These are phyloP conservation scores for Endotrypanum monterogeii DNA, from an alignment of 208 protist genomes.

Conservation along the genomic window DNA sequence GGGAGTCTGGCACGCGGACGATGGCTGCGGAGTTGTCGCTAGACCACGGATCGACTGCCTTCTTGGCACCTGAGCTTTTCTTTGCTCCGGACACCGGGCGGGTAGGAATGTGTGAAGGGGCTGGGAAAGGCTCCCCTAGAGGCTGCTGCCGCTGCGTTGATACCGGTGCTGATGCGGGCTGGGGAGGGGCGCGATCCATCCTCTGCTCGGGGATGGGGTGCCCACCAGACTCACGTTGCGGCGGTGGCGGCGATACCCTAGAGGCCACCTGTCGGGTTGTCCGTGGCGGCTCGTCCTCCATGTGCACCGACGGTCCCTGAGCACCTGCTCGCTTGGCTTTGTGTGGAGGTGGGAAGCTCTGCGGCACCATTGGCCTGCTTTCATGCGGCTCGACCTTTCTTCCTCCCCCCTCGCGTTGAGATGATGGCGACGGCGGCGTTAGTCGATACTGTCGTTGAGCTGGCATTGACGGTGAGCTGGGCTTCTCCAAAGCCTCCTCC, in stretches of 20 bases:
- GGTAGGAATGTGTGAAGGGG: too few relatives aligned
- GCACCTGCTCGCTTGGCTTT: background rate
- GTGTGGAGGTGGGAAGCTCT: background rate
- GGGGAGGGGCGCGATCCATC: background rate
- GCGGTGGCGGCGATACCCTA: background rate
- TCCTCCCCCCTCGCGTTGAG: conserved; percentile 3
- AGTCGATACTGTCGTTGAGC: background rate
- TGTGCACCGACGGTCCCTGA: background rate
- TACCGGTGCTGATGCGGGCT: background rate
- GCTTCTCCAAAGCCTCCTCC: background rate
- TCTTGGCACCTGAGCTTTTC: background rate
- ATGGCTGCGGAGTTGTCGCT: background rate
- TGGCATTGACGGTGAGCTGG: background rate
- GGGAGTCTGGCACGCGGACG: background rate
- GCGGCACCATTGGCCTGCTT: background rate
- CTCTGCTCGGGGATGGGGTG: background rate
- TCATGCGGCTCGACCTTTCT: conserved; percentile 9
- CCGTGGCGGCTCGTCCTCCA: background rate
- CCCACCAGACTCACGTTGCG: background rate
- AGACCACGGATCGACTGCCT: background rate
- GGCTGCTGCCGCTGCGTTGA: background rate
- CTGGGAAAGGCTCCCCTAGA: too few relatives aligned
- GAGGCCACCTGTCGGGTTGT: background rate
- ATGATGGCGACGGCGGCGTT: background rate
- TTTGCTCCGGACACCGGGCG: background rate